Base-by-base conservation (phyloP, 2,329 filamentous ascomycete species). In the Aquanectria penicillioides region DNA sequence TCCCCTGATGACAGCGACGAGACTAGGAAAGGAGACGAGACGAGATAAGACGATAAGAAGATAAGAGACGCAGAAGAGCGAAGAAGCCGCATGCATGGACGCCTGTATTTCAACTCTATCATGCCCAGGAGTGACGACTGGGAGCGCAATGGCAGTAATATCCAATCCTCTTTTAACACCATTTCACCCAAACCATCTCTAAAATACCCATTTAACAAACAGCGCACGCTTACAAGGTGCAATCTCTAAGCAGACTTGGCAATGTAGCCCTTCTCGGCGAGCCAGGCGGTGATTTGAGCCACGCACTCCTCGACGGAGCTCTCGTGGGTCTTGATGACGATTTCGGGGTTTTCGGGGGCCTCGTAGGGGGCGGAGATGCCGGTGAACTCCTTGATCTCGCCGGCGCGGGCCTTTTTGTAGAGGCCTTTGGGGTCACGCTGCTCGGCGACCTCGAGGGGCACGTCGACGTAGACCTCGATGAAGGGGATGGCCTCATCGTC, bases 371-470 rank as follows among this genome's bases (percentile, higher is more conserved):
- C 93, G 66, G 90, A 94, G 71, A 98, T 93, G 54, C 95, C 95
- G 2, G 95, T 99, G 75, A 99, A 99, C 69, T 98, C 93, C 79
- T 96, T 95, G 78, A 98, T 98, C 77, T 96, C 88, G 38, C 95
- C 95, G 48, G 91, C 89, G 38, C 94, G 84, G 11, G 95, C 95
- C 86, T 97, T 97, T 85, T 97, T 97, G 81, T 99, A 99, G 60
- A 98, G 81, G 5, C 94, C 95, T 87, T 99, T 99, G 44, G 95
- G 95, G 74, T 99, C 95, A 63, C 95, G 88, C 85, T 94, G 84
- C 86, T 98, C 94, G 31, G 95, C 94, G 38, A 95, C 92, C 77
- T 93, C 92, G 67, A 98, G 85, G 12, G 93, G 91, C 11, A 98
- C 88, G 77, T 99, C 93, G 63, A 99, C 89, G 73, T 88, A 97